Conservation (phyloP, 805 yeast genomes). For the Allodekkera sacchari region DNA sequence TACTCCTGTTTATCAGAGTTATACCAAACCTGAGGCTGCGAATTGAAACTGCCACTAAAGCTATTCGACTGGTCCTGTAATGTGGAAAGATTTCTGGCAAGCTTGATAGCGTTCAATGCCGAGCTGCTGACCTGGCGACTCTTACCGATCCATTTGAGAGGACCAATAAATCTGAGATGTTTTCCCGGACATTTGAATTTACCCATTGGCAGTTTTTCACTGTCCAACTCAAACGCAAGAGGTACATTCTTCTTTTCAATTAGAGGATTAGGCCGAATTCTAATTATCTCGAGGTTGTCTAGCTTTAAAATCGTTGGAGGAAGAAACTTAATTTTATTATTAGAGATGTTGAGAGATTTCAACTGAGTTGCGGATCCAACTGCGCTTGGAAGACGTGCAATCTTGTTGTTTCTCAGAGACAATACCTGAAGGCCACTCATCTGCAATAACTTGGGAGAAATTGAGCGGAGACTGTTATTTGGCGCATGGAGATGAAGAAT, state of each 20-base stretch:
- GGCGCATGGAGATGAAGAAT: slow-evolving; percentile 40
- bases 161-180: slow-evolving; percentile 17
- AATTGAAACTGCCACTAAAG: background rate
- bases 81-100: slow-evolving; percentile 25
- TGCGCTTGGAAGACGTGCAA: slow-evolving; percentile 39
- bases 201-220: background rate
- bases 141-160: slow-evolving; percentile 21
- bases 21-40: background rate
- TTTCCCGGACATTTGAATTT: slow-evolving; percentile 6
- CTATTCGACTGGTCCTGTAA: slow-evolving; percentile 19
- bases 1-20: slow-evolving; percentile 10
- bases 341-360: slow-evolving; percentile 42
- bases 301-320: slow-evolving; percentile 48
- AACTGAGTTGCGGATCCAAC: slow-evolving; percentile 33
- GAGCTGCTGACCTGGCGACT: slow-evolving; percentile 15
- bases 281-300: slow-evolving; percentile 30
- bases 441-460: slow-evolving; percentile 44
- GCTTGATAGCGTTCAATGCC: slow-evolving; percentile 14
- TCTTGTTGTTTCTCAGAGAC: slow-evolving; percentile 41
- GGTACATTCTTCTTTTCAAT: slow-evolving; percentile 1
- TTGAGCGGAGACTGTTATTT: slow-evolving; percentile 37
- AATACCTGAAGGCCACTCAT: slow-evolving; percentile 42
- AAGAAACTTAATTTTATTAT: slow-evolving; percentile 40
- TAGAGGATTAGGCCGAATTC: slow-evolving; percentile 1
- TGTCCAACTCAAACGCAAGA: background rate